Conservation (phyloP, 371 early-diverging fungal species). For the Mortierella sp. region DNA sequence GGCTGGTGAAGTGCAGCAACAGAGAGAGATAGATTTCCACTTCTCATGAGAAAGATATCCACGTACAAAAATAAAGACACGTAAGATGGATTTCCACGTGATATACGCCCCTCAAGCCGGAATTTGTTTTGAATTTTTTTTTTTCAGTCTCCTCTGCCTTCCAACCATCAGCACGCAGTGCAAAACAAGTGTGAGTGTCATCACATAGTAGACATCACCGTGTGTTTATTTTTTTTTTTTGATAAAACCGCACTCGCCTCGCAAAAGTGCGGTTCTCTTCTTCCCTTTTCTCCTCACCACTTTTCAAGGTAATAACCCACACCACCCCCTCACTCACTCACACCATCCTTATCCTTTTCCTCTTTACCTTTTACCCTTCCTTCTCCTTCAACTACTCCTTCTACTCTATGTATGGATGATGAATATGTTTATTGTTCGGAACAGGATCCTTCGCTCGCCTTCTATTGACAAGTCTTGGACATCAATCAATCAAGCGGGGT, state of each 20-base stretch:
- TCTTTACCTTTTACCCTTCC: background rate
- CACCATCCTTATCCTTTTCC: background rate
- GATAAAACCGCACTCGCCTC: constrained; percentile 16
- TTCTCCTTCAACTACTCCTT: background rate
- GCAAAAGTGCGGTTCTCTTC: constrained; percentile 19
- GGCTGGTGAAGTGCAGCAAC: background rate
- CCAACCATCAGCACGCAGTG: background rate
- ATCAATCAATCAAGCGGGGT: constrained; percentile 4
- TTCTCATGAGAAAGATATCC: background rate
- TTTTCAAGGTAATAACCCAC: constrained; percentile 33
- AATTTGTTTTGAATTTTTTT: constrained; percentile 1
- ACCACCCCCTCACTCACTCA: background rate
- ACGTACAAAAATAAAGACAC: background rate
- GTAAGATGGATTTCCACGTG: background rate
- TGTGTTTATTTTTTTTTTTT: constrained; percentile 26
- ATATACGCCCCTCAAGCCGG: background rate
- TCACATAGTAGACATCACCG: no score
- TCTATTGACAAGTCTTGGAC: background rate
- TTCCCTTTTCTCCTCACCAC: constrained; percentile 48
- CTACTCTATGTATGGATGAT: constrained; percentile 2
- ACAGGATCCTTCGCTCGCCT: constrained; percentile 2
- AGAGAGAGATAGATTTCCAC: background rate
- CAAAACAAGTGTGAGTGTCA: background rate
- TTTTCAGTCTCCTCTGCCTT: background rate
- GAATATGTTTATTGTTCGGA: background rate